Evolutionary conservation across 208 protist genomes (phyloP).

Genomic region (Phytomonas francai): DNA sequence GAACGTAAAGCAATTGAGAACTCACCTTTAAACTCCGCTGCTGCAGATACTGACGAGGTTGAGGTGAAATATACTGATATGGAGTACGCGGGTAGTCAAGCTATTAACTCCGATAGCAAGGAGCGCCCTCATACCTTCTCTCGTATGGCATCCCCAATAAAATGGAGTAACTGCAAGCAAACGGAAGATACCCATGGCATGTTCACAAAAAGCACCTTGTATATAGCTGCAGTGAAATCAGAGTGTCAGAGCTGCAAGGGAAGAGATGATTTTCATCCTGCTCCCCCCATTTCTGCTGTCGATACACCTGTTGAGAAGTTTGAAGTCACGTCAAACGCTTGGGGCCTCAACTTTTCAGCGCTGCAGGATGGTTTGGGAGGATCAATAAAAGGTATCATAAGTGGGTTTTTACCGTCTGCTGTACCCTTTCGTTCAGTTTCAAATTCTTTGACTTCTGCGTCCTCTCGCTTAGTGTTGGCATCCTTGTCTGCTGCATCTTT

Average conservation of each 20-base stretch:
- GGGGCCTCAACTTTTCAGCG: not conserved
- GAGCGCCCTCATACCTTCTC: not conserved
- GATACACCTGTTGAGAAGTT: not conserved
- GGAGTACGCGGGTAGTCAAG: not conserved
- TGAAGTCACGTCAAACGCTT: not conserved
- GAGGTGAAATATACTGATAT: not conserved
- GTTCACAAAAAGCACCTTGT: not conserved
- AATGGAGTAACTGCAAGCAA: not conserved
- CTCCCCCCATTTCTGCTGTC: not conserved
- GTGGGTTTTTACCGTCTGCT: not conserved
- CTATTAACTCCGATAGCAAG: not conserved
- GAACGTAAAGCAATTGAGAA: not conserved
- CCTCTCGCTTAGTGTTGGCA: not conserved
- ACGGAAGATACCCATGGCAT: not conserved
- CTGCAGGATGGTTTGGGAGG: not conserved
- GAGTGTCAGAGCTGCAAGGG: not conserved
- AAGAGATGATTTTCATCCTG: not conserved
- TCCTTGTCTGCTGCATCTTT: not conserved
- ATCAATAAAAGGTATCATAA: not conserved
- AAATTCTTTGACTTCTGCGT: not conserved
- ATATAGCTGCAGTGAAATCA: not conserved
- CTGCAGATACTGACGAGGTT: not conserved
- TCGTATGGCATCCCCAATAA: not conserved
- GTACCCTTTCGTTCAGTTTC: not conserved
- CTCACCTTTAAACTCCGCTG: not conserved